Evolutionary conservation across 768 basidiomycete genomes (phyloP), one percentile per base, ranked within the genome.

Genomic region (Hortiboletus campestris): DNA sequence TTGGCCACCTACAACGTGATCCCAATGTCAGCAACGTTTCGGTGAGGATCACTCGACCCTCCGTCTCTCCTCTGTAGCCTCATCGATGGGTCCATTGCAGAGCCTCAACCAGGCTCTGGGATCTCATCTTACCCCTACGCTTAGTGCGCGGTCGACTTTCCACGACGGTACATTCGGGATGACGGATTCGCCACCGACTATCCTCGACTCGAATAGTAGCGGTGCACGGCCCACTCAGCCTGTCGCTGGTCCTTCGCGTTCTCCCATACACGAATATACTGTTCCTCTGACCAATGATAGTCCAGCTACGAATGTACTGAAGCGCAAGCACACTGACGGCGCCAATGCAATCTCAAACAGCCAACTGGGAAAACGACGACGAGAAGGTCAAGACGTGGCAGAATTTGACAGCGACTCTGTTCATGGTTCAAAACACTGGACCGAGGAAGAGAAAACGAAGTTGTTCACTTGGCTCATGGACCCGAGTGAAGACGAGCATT

Each of bases 381-480:
- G 70, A 41, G 72, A 72, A 6, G 59, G 46, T 2, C 72, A 73
- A 25, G 70, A 71, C 13, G 13, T 55, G 2, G 57, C 47, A 1
- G 70, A 72, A 7, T 72, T 72, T 34, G 70, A 73, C 25, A 46
- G 46, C 12, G 70, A 78, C 50, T 67, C 69, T 10, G 78, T 73
- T 5, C 80, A 82, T 56, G 89, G 89, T 25, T 85, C 89, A 2
- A 90, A 90, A 61, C 89, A 91, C 62, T 91, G 89, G 89, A 88
- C 88, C 0, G 89, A 90, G 67, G 88, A 89, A 10, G 89, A 91
- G 66, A 91, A 91, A 72, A 79, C 86, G 14, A 83, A 80, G 58
- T 75, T 91, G 44, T 91, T 91, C 69, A 80, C 74, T 42, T 91
- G 89, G 88, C 80, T 91, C 45, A 87, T 91, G 83, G 87, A 80